Evolutionary conservation across 805 yeast species (phyloP).

Genomic region (Kluyveromyces dobzhanskii): DNA sequence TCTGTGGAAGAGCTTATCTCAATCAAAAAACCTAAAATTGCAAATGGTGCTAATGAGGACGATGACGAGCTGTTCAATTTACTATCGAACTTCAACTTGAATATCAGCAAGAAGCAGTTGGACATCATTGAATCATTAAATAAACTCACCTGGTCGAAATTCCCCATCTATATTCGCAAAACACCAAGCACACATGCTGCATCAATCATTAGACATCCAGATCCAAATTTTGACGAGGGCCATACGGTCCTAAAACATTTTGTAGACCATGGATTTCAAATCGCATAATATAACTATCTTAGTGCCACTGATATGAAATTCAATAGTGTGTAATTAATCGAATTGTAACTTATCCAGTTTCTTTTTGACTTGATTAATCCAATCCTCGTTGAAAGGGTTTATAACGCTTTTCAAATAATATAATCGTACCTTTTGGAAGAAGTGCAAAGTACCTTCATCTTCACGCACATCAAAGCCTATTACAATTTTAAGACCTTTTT

Average conservation of each 20-base stretch:
- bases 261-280: conserved; percentile 36
- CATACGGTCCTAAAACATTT: conserved; percentile 58
- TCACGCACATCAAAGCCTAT: conserved; percentile 17
- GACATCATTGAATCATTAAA: conserved; percentile 52
- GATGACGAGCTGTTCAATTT: conserved; percentile 4
- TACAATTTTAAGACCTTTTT: conserved; percentile 24
- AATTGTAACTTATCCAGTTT: not conserved
- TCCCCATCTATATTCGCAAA: conserved; percentile 56
- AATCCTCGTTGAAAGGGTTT: conserved; percentile 17
- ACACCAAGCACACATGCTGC: conserved; percentile 76
- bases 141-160: conserved; percentile 56
- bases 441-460: conserved; percentile 8
- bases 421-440: conserved; percentile 15
- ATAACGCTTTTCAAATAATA: conserved; percentile 2
- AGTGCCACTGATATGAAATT: no score
- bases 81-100: conserved; percentile 13
- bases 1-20: conserved; percentile 10
- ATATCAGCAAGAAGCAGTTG: conserved; percentile 32
- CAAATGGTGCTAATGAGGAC: not conserved
- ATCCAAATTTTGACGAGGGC: conserved; percentile 59
- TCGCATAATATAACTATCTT: conserved; percentile 5
- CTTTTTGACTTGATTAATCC: not conserved
- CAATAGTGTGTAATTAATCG: no score
- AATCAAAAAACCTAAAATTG: conserved; percentile 6
- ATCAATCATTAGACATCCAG: conserved; percentile 57